These are phyloP conservation scores for Astragalus membranaceus DNA, from an alignment of 306 rosid genomes.

Conservation along the genomic window DNA sequence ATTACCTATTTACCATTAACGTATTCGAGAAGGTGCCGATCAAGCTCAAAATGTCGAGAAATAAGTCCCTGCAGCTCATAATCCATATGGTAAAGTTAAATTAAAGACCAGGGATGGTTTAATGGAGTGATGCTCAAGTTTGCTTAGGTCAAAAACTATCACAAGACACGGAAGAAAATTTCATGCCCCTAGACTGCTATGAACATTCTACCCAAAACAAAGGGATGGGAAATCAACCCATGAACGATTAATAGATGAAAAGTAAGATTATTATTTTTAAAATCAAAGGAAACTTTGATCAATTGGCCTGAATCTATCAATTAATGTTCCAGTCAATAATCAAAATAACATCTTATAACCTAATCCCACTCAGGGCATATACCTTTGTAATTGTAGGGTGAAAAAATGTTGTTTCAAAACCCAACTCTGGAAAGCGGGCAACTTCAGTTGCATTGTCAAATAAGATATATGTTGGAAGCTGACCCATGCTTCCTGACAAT, in stretches of 20 bases:
- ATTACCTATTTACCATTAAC: constrained; percentile 51
- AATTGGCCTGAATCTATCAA: background rate
- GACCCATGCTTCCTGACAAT: constrained; percentile 69
- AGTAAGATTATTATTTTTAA: background rate
- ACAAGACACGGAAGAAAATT: background rate
- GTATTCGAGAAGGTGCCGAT: constrained; percentile 75
- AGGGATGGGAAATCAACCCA: background rate
- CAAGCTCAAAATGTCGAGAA: constrained; percentile 70
- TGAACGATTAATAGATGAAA: background rate
- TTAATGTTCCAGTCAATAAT: background rate
- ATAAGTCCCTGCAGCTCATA: constrained; percentile 62
- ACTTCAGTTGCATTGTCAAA: constrained; percentile 75
- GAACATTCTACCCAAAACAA: background rate
- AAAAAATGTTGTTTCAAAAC: constrained; percentile 46
- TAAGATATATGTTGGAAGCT: constrained; percentile 83
- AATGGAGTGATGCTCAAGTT: constrained; percentile 8
- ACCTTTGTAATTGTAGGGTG: constrained; percentile 66
- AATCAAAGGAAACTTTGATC: background rate
- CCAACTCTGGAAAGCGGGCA: constrained; percentile 69
- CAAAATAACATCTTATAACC: constrained; percentile 8
- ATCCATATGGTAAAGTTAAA: background rate
- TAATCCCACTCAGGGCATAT: background rate
- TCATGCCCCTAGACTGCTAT: background rate
- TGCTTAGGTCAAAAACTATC: background rate
- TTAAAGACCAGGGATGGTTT: background rate